Evolutionary conservation across 140 eudicot genomes (phyloP).

Genomic region (Anethum foeniculum): DNA sequence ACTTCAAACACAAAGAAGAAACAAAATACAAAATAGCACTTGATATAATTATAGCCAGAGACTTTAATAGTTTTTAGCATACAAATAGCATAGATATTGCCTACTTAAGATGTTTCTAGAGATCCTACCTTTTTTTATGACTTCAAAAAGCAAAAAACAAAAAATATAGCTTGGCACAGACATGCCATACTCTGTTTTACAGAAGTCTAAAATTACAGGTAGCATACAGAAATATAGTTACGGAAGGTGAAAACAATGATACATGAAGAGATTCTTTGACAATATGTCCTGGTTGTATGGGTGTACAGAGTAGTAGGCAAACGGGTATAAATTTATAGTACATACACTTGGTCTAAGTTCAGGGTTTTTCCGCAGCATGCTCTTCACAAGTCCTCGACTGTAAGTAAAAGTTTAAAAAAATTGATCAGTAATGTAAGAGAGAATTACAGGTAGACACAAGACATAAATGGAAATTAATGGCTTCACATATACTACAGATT

Average conservation of each 20-base stretch:
- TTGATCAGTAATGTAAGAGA: neutral
- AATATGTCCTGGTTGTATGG: neutral
- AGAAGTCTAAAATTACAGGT: neutral
- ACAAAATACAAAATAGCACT: neutral
- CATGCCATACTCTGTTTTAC: neutral
- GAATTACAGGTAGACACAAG: neutral
- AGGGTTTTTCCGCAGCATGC: slow-evolving; percentile 93
- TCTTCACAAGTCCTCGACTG: slow-evolving; percentile 86
- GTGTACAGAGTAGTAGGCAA: neutral
- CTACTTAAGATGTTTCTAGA: neutral
- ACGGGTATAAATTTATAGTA: neutral
- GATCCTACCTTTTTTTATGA: neutral
- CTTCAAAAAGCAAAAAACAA: neutral
- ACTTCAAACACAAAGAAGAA: slow-evolving; percentile 8
- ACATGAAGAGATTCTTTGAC: neutral
- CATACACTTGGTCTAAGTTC: slow-evolving; percentile 93
- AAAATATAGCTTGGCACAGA: neutral
- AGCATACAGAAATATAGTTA: neutral
- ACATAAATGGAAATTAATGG: neutral
- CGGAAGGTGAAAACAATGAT: neutral
- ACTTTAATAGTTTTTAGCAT: neutral
- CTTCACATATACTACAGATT: neutral
- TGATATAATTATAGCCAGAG: neutral
- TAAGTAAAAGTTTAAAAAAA: slow-evolving; percentile 5
- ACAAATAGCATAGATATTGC: neutral